phyloP scores from a whole-genome alignment of 495 filamentous ascomycete genomes.

The Penicillium steckii region DNA sequence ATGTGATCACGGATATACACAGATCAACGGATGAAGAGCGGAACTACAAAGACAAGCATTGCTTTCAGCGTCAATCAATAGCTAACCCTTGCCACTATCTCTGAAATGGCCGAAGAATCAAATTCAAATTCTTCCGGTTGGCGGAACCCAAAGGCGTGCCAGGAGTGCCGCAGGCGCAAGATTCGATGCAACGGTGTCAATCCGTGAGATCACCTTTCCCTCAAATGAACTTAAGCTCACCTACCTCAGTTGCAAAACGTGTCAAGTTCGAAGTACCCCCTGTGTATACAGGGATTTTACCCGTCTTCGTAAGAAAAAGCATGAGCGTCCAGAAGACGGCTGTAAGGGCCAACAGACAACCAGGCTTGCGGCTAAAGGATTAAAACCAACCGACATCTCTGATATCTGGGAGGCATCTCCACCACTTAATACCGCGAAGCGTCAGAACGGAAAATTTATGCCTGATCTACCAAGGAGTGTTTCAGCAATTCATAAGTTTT shows the following conservation, averaged over 20 bases:
- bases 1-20: too few relatives aligned
- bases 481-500: conserved; percentile 43
- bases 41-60: too few relatives aligned
- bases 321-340: conserved; percentile 11
- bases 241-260: conserved; percentile 34
- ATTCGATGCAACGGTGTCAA: conserved; percentile 43
- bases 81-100: too few relatives aligned
- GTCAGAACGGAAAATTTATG: conserved; percentile 22
- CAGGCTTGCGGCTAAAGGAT: too few relatives aligned
- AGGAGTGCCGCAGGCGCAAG: conserved; percentile 47
- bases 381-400: too few relatives aligned
- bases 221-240: too few relatives aligned
- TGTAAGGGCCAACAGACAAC: conserved; percentile 16
- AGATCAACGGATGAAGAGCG: too few relatives aligned
- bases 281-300: conserved; percentile 42
- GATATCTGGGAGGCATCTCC: too few relatives aligned
- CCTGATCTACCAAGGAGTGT: conserved; percentile 40
- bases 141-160: conserved; percentile 44
- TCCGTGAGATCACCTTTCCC: conserved; percentile 35
- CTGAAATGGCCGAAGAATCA: conserved; percentile 31
- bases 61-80: too few relatives aligned
- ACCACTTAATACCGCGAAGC: too few relatives aligned
- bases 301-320: conserved; percentile 39
- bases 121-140: conserved; percentile 24
- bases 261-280: conserved; percentile 31